A percentile compares a stretch with the other conserved stretches of the same genome.
phyloP scores from a whole-genome alignment of 208 protist genomes.

The Leishmania major region DNA sequence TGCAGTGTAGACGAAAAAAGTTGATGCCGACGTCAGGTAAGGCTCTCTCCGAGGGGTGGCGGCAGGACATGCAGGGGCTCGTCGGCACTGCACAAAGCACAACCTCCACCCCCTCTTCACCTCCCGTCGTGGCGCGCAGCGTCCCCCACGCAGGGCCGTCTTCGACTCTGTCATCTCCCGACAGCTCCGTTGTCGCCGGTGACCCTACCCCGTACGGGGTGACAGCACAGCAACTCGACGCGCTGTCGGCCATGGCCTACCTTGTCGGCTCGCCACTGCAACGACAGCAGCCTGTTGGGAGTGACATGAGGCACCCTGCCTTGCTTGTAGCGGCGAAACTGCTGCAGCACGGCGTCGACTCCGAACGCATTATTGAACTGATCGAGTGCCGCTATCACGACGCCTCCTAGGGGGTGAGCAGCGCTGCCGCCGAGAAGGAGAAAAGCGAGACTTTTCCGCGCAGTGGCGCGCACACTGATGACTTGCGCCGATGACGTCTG shows the following conservation, averaged over 20 bases:
- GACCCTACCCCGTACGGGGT: constrained; percentile 21
- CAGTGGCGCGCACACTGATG: not conserved
- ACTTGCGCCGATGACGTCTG: not conserved
- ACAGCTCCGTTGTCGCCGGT: not conserved
- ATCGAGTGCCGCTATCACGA: constrained; percentile 35
- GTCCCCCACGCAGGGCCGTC: not conserved
- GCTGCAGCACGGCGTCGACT: constrained; percentile 60
- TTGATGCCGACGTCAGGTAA: not conserved
- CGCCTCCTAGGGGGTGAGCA: not conserved
- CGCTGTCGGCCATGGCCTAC: constrained; percentile 65
- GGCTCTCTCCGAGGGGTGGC: constrained; percentile 3
- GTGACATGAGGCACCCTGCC: constrained; percentile 23
- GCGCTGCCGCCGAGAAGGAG: not conserved
- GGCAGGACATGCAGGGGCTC: constrained; percentile 10
- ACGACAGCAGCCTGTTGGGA: constrained; percentile 39
- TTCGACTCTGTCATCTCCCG: not conserved
- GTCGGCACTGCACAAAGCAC: not conserved
- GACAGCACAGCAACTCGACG: constrained; percentile 40
- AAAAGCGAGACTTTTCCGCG: not conserved
- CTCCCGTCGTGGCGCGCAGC: not conserved
- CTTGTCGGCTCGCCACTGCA: constrained; percentile 71
- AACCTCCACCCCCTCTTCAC: not conserved
- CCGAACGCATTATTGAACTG: constrained; percentile 66
- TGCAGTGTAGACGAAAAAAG: not conserved
- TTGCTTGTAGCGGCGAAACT: constrained; percentile 43